phyloP scores from a whole-genome alignment of 2,329 filamentous ascomycete genomes.

The Hyphodiscus sp. region DNA sequence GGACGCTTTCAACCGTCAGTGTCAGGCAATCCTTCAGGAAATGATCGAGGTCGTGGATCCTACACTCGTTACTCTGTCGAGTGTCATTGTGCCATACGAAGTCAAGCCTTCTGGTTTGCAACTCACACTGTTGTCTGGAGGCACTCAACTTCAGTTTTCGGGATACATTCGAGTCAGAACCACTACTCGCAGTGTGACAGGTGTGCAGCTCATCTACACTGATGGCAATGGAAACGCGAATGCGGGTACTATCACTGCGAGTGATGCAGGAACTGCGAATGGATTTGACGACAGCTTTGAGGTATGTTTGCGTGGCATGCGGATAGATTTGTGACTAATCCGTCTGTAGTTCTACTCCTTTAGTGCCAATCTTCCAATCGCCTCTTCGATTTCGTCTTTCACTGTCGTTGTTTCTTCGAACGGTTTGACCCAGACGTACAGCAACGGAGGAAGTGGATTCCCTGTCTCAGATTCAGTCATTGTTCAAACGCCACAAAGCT shows the following conservation, averaged over 20 bases:
- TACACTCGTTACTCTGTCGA: slow-evolving; percentile 41
- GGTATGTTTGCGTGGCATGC: slow-evolving; percentile 38
- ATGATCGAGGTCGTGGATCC: slow-evolving; percentile 56
- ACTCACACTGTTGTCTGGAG: slow-evolving; percentile 45
- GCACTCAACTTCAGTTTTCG: slow-evolving; percentile 41
- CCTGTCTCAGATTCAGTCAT: slow-evolving; percentile 48
- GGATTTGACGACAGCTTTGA: slow-evolving; percentile 57
- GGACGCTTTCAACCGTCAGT: slow-evolving; percentile 40
- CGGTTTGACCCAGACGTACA: slow-evolving; percentile 37
- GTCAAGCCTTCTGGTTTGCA: slow-evolving; percentile 54
- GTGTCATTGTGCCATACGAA: slow-evolving; percentile 47
- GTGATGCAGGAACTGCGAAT: slow-evolving; percentile 40
- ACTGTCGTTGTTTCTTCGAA: slow-evolving; percentile 43
- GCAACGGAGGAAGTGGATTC: slow-evolving; percentile 53
- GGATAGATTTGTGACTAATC: slow-evolving; percentile 19
- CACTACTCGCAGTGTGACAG: slow-evolving; percentile 39
- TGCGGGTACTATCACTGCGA: slow-evolving; percentile 39
- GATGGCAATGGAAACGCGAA: slow-evolving; percentile 43
- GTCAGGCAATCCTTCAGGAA: slow-evolving; percentile 46
- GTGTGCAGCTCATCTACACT: slow-evolving; percentile 48
- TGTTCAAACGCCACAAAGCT: slow-evolving; percentile 51
- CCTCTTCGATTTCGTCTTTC: slow-evolving; percentile 57
- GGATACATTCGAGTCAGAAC: slow-evolving; percentile 53
- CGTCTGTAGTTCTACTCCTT: slow-evolving; percentile 25
- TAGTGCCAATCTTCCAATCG: slow-evolving; percentile 42